Conservation (phyloP, 2,329 filamentous ascomycete genomes). For the Amauroascus verrucosus region DNA sequence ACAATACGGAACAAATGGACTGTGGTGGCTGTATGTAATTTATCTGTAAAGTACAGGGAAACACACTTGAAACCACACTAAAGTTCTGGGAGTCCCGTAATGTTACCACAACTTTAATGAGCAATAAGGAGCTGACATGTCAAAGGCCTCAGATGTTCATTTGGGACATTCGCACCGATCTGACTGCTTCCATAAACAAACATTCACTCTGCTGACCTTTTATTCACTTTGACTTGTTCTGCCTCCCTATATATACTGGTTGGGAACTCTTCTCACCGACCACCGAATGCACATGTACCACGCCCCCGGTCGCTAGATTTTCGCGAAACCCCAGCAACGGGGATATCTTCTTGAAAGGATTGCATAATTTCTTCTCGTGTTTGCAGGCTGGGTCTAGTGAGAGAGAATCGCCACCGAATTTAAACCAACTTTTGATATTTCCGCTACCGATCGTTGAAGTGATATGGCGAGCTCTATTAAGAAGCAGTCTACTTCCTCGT, state of each 20-base stretch:
- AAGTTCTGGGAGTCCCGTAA: neutral
- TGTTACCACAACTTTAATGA: neutral
- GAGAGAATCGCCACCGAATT: neutral
- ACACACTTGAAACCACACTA: constrained; percentile 6
- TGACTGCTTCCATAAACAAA: neutral
- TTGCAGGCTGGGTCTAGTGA: neutral
- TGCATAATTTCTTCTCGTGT: neutral
- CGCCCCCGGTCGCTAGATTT: neutral
- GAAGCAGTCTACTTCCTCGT: constrained; percentile 8
- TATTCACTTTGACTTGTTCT: neutral
- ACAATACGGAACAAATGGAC: no score
- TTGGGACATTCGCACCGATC: neutral
- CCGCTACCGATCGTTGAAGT: neutral
- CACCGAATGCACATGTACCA: neutral
- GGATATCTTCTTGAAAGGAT: neutral
- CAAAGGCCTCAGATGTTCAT: neutral
- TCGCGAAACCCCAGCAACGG: constrained; percentile 8
- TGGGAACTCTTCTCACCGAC: neutral
- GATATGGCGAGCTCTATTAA: constrained; percentile 13
- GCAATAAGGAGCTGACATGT: constrained; percentile 5
- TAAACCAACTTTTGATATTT: neutral
- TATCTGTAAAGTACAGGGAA: neutral
- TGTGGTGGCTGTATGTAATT: neutral
- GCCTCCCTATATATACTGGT: neutral
- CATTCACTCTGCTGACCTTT: neutral